Evolutionary conservation across 1,284 basidiomycete genomes (phyloP).

Genomic region (Ceratorhiza oryzae-sativae): DNA sequence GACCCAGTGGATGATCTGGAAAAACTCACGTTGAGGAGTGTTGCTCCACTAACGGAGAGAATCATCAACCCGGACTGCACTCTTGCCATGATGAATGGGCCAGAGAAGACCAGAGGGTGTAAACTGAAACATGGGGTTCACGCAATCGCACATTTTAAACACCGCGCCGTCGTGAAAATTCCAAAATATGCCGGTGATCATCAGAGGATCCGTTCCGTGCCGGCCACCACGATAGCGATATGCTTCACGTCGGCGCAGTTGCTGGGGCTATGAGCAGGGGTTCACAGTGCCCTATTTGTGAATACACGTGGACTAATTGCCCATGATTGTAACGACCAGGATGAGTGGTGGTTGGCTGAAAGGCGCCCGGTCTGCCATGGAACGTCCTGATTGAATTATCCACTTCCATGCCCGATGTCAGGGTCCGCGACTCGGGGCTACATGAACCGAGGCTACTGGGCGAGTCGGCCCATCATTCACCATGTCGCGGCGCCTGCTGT

Average conservation of each 20-base stretch:
- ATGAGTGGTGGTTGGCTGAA: too few relatives aligned
- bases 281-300: too few relatives aligned
- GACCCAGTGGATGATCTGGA: not conserved
- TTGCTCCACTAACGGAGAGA: slow-evolving; percentile 30
- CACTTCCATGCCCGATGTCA: too few relatives aligned
- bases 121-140: not conserved
- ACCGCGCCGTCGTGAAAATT: not conserved
- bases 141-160: not conserved
- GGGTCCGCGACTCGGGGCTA: not conserved
- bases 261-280: too few relatives aligned
- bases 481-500: slow-evolving; percentile 32
- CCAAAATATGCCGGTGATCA: not conserved
- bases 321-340: too few relatives aligned
- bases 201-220: too few relatives aligned
- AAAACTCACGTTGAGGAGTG: slow-evolving; percentile 32
- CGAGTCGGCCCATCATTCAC: not conserved
- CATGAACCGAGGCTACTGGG: not conserved
- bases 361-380: too few relatives aligned
- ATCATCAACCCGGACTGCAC: slow-evolving; percentile 24
- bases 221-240: too few relatives aligned
- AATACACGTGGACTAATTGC: too few relatives aligned
- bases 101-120: not conserved
- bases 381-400: too few relatives aligned
- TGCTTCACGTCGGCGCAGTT: too few relatives aligned
- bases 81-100: not conserved